Evolutionary conservation across 2,329 filamentous ascomycete species (phyloP).

Genomic region (Massarina eburnea): DNA sequence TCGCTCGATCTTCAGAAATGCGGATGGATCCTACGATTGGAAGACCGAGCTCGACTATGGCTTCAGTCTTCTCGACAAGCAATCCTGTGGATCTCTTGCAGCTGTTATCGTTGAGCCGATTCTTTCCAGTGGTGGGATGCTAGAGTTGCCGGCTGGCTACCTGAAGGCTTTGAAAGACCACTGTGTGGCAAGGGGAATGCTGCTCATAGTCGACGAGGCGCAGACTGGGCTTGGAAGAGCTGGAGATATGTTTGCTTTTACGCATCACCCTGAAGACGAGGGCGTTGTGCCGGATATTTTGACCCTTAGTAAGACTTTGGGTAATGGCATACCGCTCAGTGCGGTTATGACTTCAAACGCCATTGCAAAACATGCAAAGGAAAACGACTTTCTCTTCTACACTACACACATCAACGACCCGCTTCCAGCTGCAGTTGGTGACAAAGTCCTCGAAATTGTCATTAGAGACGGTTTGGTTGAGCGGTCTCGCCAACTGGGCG

Average conservation of each 20-base stretch:
- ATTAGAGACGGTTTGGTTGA: constrained; percentile 56
- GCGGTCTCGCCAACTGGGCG: constrained; percentile 49
- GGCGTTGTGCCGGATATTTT: constrained; percentile 55
- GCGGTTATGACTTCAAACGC: constrained; percentile 59
- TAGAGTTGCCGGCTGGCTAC: constrained; percentile 61
- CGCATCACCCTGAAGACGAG: constrained; percentile 48
- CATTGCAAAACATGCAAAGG: constrained; percentile 53
- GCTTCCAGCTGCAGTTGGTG: constrained; percentile 60
- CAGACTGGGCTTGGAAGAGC: constrained; percentile 40
- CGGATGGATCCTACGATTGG: constrained; percentile 67
- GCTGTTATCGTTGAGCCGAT: constrained; percentile 66
- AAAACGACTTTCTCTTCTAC: constrained; percentile 58
- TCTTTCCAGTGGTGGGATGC: constrained; percentile 61
- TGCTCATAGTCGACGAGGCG: constrained; percentile 42
- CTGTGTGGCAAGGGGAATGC: constrained; percentile 36
- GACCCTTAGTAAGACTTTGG: constrained; percentile 62
- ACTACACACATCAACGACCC: constrained; percentile 67
- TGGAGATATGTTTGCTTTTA: constrained; percentile 59
- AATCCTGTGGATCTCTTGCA: constrained; percentile 62
- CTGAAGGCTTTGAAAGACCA: constrained; percentile 55
- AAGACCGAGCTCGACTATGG: constrained; percentile 64
- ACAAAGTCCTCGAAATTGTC: constrained; percentile 65
- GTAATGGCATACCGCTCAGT: constrained; percentile 61
- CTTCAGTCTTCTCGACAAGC: constrained; percentile 62
- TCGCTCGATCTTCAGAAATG: constrained; percentile 60